phyloP scores from a whole-genome alignment of 352 stramenopile species.

The Peronospora farinosa region DNA sequence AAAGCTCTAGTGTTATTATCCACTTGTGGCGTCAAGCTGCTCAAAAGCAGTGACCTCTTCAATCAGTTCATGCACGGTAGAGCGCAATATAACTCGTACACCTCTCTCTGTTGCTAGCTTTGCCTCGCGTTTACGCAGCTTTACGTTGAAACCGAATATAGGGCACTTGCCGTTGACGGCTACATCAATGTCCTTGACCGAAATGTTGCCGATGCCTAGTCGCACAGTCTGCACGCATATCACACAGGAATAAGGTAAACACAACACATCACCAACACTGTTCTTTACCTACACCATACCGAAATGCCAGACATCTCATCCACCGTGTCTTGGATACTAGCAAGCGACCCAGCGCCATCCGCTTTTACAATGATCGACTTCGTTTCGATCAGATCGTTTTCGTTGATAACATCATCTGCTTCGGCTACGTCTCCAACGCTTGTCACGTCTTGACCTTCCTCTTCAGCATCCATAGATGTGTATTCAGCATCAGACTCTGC shows the following conservation, averaged over 20 bases:
- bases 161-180: slow-evolving; percentile 73
- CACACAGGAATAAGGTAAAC: slow-evolving; percentile 5
- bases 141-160: slow-evolving; percentile 83
- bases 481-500: slow-evolving; percentile 16
- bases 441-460: slow-evolving; percentile 6
- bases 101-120: slow-evolving; percentile 46
- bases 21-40: slow-evolving; percentile 1
- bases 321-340: slow-evolving; percentile 79
- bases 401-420: slow-evolving; percentile 28
- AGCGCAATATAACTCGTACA: slow-evolving; percentile 60
- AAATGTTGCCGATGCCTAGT: slow-evolving; percentile 75
- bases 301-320: slow-evolving; percentile 60
- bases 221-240: slow-evolving; percentile 47
- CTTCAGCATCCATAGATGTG: slow-evolving; percentile 5
- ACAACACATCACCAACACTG: neutral
- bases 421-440: slow-evolving; percentile 6
- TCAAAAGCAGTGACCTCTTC: slow-evolving; percentile 59
- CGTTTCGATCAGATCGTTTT: slow-evolving; percentile 38
- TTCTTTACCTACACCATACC: slow-evolving; percentile 19
- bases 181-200: slow-evolving; percentile 71
- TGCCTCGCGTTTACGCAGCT: slow-evolving; percentile 52
- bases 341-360: slow-evolving; percentile 68
- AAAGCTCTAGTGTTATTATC: neutral
- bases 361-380: slow-evolving; percentile 80
- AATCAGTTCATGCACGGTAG: slow-evolving; percentile 73